Conservation (phyloP, 257 asterid species). For the Ophiorrhiza pumila region DNA sequence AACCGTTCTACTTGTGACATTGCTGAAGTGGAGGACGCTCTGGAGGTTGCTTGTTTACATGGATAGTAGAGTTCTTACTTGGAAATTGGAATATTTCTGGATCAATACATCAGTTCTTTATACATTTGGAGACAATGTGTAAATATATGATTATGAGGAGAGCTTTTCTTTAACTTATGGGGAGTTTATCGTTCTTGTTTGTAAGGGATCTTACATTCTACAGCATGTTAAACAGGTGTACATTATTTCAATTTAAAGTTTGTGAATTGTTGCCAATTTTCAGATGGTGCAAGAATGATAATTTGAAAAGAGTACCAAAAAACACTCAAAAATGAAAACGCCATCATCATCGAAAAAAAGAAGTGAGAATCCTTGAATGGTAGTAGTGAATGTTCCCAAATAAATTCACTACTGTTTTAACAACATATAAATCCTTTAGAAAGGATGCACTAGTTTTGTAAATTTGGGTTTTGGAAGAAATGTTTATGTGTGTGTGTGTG, state of each 20-base stretch:
- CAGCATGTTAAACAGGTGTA: not conserved
- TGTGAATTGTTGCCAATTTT: not conserved
- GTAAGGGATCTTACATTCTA: not conserved
- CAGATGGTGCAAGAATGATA: not conserved
- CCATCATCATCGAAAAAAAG: too few species aligned
- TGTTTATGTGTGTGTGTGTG: too few species aligned
- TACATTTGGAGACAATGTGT: slow-evolving; percentile 7
- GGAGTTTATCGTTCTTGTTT: not conserved
- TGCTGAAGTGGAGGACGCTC: not conserved
- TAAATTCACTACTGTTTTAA: too few species aligned
- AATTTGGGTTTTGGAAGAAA: too few species aligned
- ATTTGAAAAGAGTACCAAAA: too few species aligned
- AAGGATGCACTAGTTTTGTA: too few species aligned
- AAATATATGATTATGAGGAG: not conserved
- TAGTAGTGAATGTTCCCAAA: too few species aligned
- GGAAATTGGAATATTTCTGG: not conserved
- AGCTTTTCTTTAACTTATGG: not conserved
- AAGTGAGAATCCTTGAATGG: too few species aligned
- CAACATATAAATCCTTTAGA: too few species aligned
- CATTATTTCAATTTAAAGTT: not conserved
- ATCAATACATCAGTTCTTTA: not conserved
- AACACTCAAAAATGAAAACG: too few species aligned
- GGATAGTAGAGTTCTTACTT: not conserved
- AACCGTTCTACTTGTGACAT: slow-evolving; percentile 80
- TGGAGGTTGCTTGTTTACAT: not conserved